Conservation (phyloP, 2,329 filamentous ascomycete genomes). For the Phialophora verrucosa region DNA sequence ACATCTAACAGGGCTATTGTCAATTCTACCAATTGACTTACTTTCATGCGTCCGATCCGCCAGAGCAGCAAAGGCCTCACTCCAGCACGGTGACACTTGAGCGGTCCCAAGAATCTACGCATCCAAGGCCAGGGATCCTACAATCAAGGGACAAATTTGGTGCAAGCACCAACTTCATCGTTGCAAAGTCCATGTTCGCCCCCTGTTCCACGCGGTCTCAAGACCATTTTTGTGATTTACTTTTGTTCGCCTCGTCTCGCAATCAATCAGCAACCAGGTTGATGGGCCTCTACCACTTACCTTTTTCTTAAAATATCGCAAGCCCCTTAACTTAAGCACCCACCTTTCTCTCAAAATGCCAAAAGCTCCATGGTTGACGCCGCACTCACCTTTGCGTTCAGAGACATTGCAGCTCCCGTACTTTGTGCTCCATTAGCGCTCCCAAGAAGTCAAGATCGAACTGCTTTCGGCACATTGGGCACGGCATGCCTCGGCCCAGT, state of each 20-base stretch:
- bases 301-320: too few species aligned
- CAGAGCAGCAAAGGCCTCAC: neutral
- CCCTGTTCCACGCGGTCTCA: neutral
- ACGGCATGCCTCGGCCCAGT: neutral
- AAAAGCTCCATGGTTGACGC: neutral
- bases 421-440: neutral
- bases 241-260: too few species aligned
- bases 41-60: too few species aligned
- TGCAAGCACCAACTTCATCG: neutral
- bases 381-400: neutral
- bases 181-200: neutral
- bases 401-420: neutral
- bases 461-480: neutral
- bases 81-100: neutral
- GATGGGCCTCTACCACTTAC: too few species aligned
- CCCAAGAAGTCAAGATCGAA: slow-evolving; percentile 1
- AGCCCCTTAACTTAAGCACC: neutral
- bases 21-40: too few species aligned
- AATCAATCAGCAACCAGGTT: too few species aligned
- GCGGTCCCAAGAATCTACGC: neutral
- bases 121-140: too few species aligned
- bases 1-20: too few species aligned
- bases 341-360: neutral
- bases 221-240: neutral
- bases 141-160: too few species aligned